Conservation (phyloP, 306 rosid species). For the Prosopis cineraria region DNA sequence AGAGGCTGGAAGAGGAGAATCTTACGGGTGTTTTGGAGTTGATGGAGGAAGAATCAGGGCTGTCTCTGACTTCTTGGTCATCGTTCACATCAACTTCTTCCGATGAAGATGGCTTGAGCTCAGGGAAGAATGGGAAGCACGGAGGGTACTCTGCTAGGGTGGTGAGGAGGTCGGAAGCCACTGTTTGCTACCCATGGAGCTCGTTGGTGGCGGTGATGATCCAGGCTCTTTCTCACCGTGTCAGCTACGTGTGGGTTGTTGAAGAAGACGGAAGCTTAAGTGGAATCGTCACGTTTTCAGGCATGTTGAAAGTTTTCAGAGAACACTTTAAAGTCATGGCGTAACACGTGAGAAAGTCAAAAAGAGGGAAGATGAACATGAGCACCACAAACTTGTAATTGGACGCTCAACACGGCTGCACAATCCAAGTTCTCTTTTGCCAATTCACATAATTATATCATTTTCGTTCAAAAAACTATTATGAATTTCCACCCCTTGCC, state of each 20-base stretch:
- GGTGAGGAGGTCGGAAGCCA: slow-evolving; percentile 67
- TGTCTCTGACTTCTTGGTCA: slow-evolving; percentile 52
- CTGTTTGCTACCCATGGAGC: slow-evolving; percentile 77
- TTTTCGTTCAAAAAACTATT: not conserved
- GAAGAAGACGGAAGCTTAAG: slow-evolving; percentile 69
- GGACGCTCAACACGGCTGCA: not conserved
- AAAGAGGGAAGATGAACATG: not conserved
- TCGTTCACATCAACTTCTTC: slow-evolving; percentile 72
- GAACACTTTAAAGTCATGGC: slow-evolving; percentile 53
- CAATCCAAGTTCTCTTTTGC: not conserved
- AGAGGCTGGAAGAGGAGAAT: slow-evolving; percentile 55
- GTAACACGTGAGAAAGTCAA: not conserved
- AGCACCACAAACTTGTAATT: not conserved
- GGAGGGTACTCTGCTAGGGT: slow-evolving; percentile 60
- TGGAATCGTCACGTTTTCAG: slow-evolving; percentile 68
- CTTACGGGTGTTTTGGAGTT: slow-evolving; percentile 53
- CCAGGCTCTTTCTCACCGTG: slow-evolving; percentile 81
- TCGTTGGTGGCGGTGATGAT: slow-evolving; percentile 89
- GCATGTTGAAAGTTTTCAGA: slow-evolving; percentile 70
- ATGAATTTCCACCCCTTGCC: not conserved
- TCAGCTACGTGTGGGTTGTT: slow-evolving; percentile 81
- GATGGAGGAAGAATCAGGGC: slow-evolving; percentile 53
- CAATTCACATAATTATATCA: not conserved
- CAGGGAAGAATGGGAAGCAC: slow-evolving; percentile 50
- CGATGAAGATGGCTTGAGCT: slow-evolving; percentile 61